Evolutionary conservation across 352 stramenopile genomes (phyloP), one percentile per base, ranked within the genome.

Genomic region (Phytophthora cactorum): DNA sequence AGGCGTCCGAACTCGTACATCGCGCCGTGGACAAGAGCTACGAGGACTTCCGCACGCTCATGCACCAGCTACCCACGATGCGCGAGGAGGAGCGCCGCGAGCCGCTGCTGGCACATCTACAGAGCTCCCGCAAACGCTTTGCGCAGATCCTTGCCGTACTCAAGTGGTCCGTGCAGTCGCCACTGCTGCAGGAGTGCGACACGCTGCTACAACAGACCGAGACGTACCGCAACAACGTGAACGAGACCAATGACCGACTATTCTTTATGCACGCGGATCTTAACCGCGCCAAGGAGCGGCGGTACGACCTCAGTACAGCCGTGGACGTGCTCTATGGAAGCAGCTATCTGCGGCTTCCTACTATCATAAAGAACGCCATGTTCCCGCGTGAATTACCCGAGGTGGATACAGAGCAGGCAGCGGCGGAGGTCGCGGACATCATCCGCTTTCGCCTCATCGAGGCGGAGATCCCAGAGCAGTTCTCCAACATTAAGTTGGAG

Each of bases 251-350:
- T 44, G 88, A 95, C 52, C 82, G 88, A 8, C 68, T 95, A 10
- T 95, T 93, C 66, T 93, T 93, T 76, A 85, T 95, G 77, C 88
- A 95, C 62, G 81, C 82, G 17, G 85, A 95, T 64, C 66, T 95
- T 34, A 78, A 93, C 53, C 88, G 86, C 36, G 88, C 86, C 17
- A 93, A 92, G 59, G 86, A 96, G 55, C 81, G 88, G 0, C 77
- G 74, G 12, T 96, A 96, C 52, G 88, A 96, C 66, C 71, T 96
- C 15, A 91, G 79, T 44, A 94, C 88, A 2, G 86, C 88, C 0
- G 81, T 92, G 9, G 88, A 96, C 49, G 86, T 96, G 60, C 75
- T 96, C 10, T 96, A 82, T 57, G 83, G 84, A 46, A 80, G 84
- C 22, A 90, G 77, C 52, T 96, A 96, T 52, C 60, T 91, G 49